Conservation (phyloP, 768 basidiomycete species). For the Lyophyllum shimeji region DNA sequence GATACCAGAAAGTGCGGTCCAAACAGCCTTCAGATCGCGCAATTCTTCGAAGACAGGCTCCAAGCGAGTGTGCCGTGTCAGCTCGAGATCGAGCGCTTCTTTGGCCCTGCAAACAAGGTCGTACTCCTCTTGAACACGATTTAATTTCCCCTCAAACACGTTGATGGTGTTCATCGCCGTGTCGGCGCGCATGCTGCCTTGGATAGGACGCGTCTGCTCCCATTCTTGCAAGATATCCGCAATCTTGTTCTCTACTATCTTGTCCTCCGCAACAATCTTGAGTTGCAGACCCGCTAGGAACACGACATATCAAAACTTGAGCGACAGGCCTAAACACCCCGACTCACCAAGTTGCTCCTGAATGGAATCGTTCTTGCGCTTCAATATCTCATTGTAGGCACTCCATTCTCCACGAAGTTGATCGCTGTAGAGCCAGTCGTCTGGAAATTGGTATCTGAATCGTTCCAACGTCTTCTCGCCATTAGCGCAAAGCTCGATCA, state of each 20-base stretch:
- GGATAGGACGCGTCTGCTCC: conserved; percentile 95
- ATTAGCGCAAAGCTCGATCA: conserved; percentile 91
- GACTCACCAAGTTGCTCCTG: conserved; percentile 92
- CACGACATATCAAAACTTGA: neutral
- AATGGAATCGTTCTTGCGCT: conserved; percentile 97
- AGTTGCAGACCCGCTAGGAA: conserved; percentile 88
- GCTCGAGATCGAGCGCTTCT: conserved; percentile 93
- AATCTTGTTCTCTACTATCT: conserved; percentile 96
- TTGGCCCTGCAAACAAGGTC: conserved; percentile 95
- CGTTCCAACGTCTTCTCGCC: conserved; percentile 98
- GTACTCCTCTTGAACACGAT: conserved; percentile 89
- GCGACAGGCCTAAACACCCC: neutral
- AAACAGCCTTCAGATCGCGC: conserved; percentile 95
- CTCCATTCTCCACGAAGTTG: conserved; percentile 98
- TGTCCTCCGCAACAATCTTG: conserved; percentile 99
- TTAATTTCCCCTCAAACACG: conserved; percentile 90
- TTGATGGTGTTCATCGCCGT: conserved; percentile 95
- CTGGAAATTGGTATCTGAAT: conserved; percentile 94
- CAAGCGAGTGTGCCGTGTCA: conserved; percentile 85
- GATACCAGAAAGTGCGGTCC: conserved; percentile 97
- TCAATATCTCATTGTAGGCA: conserved; percentile 96
- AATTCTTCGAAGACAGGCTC: conserved; percentile 95
- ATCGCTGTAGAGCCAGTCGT: conserved; percentile 98
- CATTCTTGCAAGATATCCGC: conserved; percentile 88
- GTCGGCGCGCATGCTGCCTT: conserved; percentile 95